Percentiles rank a stretch among this genome's conserved stretches.
Conservation (phyloP, 768 basidiomycete genomes). For the Russula ochroleuca region DNA sequence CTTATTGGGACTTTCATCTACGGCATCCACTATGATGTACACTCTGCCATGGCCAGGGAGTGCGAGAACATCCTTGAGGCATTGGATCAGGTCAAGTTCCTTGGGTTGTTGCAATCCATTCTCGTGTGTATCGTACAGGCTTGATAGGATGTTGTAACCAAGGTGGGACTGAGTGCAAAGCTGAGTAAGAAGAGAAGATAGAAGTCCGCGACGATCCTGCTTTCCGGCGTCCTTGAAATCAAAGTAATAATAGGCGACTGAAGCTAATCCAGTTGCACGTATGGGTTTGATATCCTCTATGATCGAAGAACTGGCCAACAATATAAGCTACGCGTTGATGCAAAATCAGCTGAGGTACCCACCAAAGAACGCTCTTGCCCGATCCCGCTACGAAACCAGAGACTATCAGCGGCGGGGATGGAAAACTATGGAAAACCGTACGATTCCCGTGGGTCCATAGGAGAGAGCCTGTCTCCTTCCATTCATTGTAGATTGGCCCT, state of each 20-base stretch:
- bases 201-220: too few relatives aligned
- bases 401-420: background rate
- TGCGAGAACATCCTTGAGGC: background rate
- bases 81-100: background rate
- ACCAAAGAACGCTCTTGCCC: slow-evolving; percentile 12
- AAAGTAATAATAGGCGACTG: too few relatives aligned
- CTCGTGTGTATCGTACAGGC: background rate
- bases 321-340: background rate
- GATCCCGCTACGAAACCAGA: slow-evolving; percentile 2
- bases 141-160: background rate
- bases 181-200: background rate
- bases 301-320: background rate
- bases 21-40: too few relatives aligned
- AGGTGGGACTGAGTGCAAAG: background rate
- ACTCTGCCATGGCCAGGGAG: background rate
- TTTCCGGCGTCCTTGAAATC: too few relatives aligned
- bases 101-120: background rate
- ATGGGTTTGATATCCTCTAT: background rate
- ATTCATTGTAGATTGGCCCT: background rate
- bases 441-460: slow-evolving; percentile 10
- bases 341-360: background rate
- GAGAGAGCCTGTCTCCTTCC: background rate
- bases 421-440: background rate
- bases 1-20: too few relatives aligned
- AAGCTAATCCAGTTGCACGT: too few relatives aligned